These are phyloP conservation scores for Pigoraptor vietnamica DNA, from an alignment of 78 protist species.

Conservation along the genomic window DNA sequence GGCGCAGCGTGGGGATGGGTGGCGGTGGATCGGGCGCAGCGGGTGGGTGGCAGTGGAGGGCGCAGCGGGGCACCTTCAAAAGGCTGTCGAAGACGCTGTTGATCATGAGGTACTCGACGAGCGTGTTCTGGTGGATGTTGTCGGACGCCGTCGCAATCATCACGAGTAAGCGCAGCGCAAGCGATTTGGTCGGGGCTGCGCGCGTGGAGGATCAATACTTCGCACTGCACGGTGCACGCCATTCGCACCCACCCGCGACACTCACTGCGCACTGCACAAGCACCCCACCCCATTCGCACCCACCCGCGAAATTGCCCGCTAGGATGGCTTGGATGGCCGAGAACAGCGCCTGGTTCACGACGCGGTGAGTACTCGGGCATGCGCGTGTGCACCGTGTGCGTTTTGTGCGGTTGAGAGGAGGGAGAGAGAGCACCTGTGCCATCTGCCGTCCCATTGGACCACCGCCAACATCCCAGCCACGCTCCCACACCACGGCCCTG, in stretches of 20 bases:
- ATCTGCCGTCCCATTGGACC: no score
- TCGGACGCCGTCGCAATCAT: neutral
- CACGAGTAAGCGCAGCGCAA: neutral
- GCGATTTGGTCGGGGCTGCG: neutral
- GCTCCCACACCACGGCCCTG: neutral
- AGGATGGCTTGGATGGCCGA: neutral
- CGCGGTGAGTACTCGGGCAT: neutral
- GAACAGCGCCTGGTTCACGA: neutral
- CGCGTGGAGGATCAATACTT: neutral
- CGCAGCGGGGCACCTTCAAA: neutral
- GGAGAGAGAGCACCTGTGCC: no score
- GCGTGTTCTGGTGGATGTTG: neutral
- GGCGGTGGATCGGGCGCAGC: no score
- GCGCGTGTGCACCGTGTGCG: no score
- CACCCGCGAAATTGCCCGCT: neutral
- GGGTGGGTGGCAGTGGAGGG: no score
- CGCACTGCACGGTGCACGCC: neutral
- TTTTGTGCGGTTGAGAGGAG: no score
- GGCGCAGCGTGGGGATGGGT: no score
- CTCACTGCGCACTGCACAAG: neutral
- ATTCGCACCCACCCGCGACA: neutral
- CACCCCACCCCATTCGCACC: neutral
- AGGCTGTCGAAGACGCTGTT: neutral
- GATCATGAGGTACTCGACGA: neutral
- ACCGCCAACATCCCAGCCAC: neutral